Conservation (phyloP, 78 protist species). For the slime mould (Dictyostelium discoideum) region DNA sequence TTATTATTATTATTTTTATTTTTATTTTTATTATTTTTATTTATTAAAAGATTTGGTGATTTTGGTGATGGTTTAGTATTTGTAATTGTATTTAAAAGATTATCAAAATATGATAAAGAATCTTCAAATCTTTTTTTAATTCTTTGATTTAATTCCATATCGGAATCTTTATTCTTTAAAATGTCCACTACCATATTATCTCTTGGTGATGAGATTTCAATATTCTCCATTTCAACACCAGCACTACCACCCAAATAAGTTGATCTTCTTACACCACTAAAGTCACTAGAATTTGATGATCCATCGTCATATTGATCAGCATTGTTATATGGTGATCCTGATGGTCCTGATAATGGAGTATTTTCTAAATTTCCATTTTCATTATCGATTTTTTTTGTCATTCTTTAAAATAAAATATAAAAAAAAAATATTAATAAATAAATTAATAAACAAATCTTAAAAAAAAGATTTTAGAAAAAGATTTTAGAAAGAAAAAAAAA, state of each 20-base stretch:
- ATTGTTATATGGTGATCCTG: not conserved
- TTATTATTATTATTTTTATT: not conserved
- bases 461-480: not conserved
- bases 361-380: not conserved
- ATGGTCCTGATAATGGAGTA: not conserved
- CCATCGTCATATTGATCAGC: not conserved
- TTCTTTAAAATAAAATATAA: not conserved
- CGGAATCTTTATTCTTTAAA: not conserved
- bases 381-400: not conserved
- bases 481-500: too few species aligned
- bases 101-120: not conserved
- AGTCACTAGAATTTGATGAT: not conserved
- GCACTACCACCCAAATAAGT: not conserved
- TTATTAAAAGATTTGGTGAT: not conserved
- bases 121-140: slow-evolving; percentile 28
- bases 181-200: not conserved
- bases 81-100: not conserved
- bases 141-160: slow-evolving; percentile 1
- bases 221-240: not conserved
- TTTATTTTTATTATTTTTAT: not conserved
- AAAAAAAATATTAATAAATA: not conserved
- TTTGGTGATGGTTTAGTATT: not conserved
- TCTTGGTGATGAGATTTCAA: not conserved
- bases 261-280: not conserved
- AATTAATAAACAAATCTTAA: too few species aligned